These are phyloP conservation scores for Coniella lustricola DNA, from an alignment of 2,329 filamentous ascomycete genomes.

Conservation along the genomic window DNA sequence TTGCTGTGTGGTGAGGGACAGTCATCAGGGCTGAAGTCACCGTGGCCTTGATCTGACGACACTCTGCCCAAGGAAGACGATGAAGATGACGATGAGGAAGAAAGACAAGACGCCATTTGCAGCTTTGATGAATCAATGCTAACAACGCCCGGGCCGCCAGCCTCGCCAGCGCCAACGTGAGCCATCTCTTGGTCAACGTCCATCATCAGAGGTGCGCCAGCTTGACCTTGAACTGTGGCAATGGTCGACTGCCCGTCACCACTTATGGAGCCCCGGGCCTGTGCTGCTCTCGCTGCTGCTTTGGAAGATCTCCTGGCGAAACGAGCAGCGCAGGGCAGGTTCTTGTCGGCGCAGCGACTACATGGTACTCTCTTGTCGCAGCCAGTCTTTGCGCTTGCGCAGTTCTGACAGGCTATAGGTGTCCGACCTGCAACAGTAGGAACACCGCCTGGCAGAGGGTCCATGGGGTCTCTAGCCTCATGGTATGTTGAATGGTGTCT, in stretches of 20 bases:
- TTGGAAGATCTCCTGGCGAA: conserved; percentile 46
- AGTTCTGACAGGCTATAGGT: conserved; percentile 43
- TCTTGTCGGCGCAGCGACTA: conserved; percentile 41
- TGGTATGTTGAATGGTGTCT: conserved; percentile 46
- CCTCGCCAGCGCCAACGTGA: conserved; percentile 11
- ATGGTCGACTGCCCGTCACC: conserved; percentile 18
- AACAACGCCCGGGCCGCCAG: too few relatives aligned
- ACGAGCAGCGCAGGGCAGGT: conserved; percentile 39
- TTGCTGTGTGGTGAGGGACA: conserved; percentile 32
- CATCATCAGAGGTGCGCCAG: conserved; percentile 29
- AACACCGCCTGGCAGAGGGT: conserved; percentile 35
- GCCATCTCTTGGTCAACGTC: conserved; percentile 26
- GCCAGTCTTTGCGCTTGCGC: conserved; percentile 43
- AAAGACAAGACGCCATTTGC: too few relatives aligned
- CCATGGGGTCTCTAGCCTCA: conserved; percentile 40
- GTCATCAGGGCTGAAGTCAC: conserved; percentile 27
- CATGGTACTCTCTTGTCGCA: conserved; percentile 45
- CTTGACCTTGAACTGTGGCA: conserved; percentile 18
- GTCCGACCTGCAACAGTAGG: conserved; percentile 35
- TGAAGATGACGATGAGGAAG: too few relatives aligned
- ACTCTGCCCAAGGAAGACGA: too few relatives aligned
- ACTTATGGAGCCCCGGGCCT: conserved; percentile 30
- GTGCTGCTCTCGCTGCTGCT: conserved; percentile 36
- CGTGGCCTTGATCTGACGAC: conserved; percentile 16
- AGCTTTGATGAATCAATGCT: too few relatives aligned